These are phyloP conservation scores for Venturiaceae sp. DNA, from an alignment of 2,329 filamentous ascomycete genomes.

Conservation along the genomic window DNA sequence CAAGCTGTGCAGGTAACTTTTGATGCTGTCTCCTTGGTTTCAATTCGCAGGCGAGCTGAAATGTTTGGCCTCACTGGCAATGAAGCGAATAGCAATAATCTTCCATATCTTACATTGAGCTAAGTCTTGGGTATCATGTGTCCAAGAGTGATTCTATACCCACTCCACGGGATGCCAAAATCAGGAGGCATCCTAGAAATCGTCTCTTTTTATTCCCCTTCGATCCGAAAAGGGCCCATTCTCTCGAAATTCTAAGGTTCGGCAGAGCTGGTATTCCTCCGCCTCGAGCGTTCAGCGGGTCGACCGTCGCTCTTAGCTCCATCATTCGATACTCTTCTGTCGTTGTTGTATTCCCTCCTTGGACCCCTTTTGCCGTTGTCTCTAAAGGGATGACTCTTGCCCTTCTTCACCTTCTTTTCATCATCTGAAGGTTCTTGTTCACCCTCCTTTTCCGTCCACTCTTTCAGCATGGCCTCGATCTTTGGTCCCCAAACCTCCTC, in stretches of 20 bases:
- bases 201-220: neutral
- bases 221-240: too few relatives aligned
- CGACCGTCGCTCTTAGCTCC: conserved; percentile 7
- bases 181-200: too few relatives aligned
- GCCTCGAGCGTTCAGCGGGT: neutral
- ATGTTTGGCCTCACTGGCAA: too few relatives aligned
- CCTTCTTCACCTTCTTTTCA: conserved; percentile 9
- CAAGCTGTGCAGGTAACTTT: too few relatives aligned
- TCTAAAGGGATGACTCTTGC: neutral
- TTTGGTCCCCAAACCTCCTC: conserved; percentile 77
- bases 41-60: too few relatives aligned
- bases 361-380: neutral
- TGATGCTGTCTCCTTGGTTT: too few relatives aligned
- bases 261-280: conserved; percentile 6
- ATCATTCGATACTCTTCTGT: neutral
- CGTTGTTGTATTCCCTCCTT: neutral
- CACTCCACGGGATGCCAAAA: neutral
- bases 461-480: conserved; percentile 48
- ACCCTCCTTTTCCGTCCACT: conserved; percentile 32
- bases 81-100: too few relatives aligned
- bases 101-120: neutral
- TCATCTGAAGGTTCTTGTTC: conserved; percentile 15
- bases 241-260: neutral
- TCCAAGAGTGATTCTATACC: neutral
- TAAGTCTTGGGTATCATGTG: neutral